Evolutionary conservation across 2,329 filamentous ascomycete species (phyloP), one percentile per base, ranked within the genome.

Genomic region (Aspergillus spinulosporus): DNA sequence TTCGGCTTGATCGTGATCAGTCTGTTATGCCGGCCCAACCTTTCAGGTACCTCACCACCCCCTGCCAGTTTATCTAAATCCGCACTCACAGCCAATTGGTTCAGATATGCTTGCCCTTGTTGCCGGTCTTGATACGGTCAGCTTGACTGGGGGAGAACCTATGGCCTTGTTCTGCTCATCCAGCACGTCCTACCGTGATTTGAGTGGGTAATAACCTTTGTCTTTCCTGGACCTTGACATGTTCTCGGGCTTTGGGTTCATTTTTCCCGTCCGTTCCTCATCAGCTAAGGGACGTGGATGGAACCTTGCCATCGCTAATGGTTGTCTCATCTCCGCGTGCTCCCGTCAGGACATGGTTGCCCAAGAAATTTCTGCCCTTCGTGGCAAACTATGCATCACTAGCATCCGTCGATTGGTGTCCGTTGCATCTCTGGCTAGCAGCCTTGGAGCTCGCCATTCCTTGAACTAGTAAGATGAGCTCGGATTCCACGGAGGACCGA

Each of bases 361-460:
- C 65, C 64, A 70, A 68, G 4, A 64, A 47, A 47, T 64, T 57
- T 61, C 58, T 65, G 55, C 57, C 44, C 46, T 52, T 62, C 61
- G 69, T 71, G 69, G 68, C 67, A 63, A 68, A 60, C 61, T 54
- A 66, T 62, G 66, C 65, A 65, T 69, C 65, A 69, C 60, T 67
- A 62, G 62, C 57, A 63, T 56, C 62, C 59, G 62, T 64, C 62
- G 59, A 72, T 68, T 72, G 69, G 66, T 62, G 64, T 65, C 42
- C 45, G 48, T 53, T 63, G 60, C 59, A 58, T 59, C 61, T 40
- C 21, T 62, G 44, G 49, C 40, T 29, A 53, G 59, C 36, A 37
- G 50, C 43, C 52, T 57, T 61, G 28, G 51, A 50, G 54, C 48
- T 61, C 52, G 44, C 56, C 48, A 45, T 54, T 58, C 37, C 49